phyloP scores from a whole-genome alignment of 2,329 filamentous ascomycete genomes.

The Diaporthe sp. region DNA sequence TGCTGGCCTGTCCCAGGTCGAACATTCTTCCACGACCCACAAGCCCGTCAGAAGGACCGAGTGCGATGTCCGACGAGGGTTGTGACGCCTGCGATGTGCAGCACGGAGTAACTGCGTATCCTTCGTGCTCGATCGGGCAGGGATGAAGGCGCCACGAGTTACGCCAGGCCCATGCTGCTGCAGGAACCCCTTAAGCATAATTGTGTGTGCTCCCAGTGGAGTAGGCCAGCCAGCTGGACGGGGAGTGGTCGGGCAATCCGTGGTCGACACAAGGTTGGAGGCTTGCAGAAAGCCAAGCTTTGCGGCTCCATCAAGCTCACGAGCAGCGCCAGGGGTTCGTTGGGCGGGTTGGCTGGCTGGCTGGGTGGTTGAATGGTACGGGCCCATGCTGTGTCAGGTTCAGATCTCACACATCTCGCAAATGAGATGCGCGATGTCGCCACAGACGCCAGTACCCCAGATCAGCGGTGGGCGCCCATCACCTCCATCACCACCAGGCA shows the following conservation, averaged over 20 bases:
- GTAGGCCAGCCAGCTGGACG: neutral
- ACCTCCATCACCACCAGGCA: too few relatives aligned
- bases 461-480: slow-evolving; percentile 4
- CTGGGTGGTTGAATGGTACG: neutral
- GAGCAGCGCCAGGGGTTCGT: neutral
- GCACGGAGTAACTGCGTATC: neutral
- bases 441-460: neutral
- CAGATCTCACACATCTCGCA: slow-evolving; percentile 10
- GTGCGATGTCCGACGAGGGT: slow-evolving; percentile 9
- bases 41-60: slow-evolving; percentile 16
- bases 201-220: neutral
- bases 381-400: slow-evolving; percentile 18
- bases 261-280: neutral
- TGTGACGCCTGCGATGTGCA: neutral
- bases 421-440: neutral
- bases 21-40: slow-evolving; percentile 21
- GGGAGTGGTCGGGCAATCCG: slow-evolving; percentile 8
- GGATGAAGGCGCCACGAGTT: neutral
- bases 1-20: neutral
- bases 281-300: slow-evolving; percentile 20
- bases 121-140: neutral
- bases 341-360: neutral
- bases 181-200: slow-evolving; percentile 24
- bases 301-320: slow-evolving; percentile 24
- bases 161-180: neutral